A percentile compares a stretch with the other conserved stretches of the same genome.
phyloP scores from a whole-genome alignment of 202 grass and related monocot genomes.

The Zoysia matrella region DNA sequence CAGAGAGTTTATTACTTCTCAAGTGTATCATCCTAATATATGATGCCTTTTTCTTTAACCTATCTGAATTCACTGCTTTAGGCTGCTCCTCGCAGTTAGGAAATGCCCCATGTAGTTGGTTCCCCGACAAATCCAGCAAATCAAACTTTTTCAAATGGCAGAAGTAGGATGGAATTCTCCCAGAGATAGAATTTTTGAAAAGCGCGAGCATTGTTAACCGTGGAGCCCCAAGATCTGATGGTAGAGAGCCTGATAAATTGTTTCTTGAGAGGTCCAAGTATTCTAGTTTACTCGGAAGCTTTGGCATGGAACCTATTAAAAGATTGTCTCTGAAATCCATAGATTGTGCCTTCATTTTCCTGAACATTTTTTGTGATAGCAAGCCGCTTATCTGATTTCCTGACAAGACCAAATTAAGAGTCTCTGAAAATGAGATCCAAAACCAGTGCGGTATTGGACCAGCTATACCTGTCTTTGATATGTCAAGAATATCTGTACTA shows the following conservation, averaged over 20 bases:
- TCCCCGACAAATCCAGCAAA: background rate
- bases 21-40: slow-evolving; percentile 16
- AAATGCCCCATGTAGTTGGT: slow-evolving; percentile 5
- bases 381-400: slow-evolving; percentile 28
- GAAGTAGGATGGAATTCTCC: background rate
- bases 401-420: background rate
- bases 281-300: background rate
- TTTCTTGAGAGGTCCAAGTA: slow-evolving; percentile 28
- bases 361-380: background rate
- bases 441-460: slow-evolving; percentile 42
- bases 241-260: too few relatives aligned
- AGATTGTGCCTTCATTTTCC: background rate
- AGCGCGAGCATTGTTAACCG: background rate
- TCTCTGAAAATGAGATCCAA: slow-evolving; percentile 5
- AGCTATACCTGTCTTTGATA: slow-evolving; percentile 18
- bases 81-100: background rate
- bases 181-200: slow-evolving; percentile 11
- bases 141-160: background rate
- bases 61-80: slow-evolving; percentile 8
- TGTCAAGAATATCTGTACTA: background rate
- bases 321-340: slow-evolving; percentile 35
- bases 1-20: slow-evolving; percentile 32
- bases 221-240: background rate
- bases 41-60: background rate
- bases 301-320: slow-evolving; percentile 15